A percentile compares a stretch with the other conserved stretches of the same genome.
Conservation (phyloP, 2,329 filamentous ascomycete species). For the Aspergillus sp. region DNA sequence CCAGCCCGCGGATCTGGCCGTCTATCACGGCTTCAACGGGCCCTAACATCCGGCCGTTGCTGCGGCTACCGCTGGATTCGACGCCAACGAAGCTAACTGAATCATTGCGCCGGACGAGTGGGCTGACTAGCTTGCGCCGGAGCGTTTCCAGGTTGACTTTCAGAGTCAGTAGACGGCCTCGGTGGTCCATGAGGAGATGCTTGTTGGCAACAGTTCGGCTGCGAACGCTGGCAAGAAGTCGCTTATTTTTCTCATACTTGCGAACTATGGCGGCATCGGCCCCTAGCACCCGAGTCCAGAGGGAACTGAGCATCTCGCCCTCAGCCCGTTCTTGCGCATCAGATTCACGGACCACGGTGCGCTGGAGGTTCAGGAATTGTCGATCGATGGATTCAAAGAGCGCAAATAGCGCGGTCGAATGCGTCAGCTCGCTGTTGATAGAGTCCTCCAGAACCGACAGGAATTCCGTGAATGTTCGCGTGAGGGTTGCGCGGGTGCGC, state of each 20-base stretch:
- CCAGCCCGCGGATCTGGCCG: conserved; percentile 75
- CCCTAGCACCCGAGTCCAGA: conserved; percentile 82
- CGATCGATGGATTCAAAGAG: conserved; percentile 89
- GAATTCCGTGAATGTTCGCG: conserved; percentile 82
- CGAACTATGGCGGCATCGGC: conserved; percentile 64
- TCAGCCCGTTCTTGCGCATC: conserved; percentile 72
- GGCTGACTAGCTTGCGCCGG: conserved; percentile 72
- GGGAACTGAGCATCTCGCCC: conserved; percentile 68
- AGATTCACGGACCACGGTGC: conserved; percentile 74
- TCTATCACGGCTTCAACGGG: conserved; percentile 50
- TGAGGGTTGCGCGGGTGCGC: conserved; percentile 68
- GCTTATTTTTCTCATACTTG: conserved; percentile 87
- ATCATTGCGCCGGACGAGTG: conserved; percentile 64
- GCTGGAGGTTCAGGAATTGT: conserved; percentile 80
- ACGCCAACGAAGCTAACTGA: conserved; percentile 33
- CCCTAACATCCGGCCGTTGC: conserved; percentile 53
- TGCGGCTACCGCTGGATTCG: conserved; percentile 17
- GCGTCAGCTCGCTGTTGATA: conserved; percentile 73
- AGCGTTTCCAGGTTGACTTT: conserved; percentile 83
- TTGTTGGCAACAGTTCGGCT: conserved; percentile 82
- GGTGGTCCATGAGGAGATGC: conserved; percentile 75
- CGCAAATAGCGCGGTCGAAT: conserved; percentile 70
- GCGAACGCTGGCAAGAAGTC: conserved; percentile 68
- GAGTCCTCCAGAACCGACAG: conserved; percentile 80
- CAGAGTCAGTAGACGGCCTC: conserved; percentile 70